phyloP scores from a whole-genome alignment of 768 basidiomycete genomes.

The Suillus spraguei region DNA sequence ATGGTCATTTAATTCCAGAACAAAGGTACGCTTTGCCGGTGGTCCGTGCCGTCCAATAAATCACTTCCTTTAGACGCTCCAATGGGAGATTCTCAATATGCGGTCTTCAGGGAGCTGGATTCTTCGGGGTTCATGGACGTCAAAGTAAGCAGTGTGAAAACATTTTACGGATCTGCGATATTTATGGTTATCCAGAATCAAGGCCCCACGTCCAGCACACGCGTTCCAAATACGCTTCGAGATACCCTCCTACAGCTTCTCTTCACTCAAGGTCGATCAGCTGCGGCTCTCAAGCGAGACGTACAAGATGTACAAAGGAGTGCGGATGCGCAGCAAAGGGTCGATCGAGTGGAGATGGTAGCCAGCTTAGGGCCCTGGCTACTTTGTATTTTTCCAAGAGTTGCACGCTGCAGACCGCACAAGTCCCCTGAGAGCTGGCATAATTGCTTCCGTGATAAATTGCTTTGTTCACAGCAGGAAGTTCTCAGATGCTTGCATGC shows the following conservation, averaged over 20 bases:
- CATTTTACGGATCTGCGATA: background rate
- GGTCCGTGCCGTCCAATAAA: background rate
- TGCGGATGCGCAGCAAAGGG: conserved; percentile 56
- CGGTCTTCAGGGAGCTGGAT: conserved; percentile 70
- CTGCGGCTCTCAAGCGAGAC: conserved; percentile 76
- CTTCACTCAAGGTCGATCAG: conserved; percentile 83
- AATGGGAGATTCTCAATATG: conserved; percentile 77
- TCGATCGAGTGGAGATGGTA: conserved; percentile 38
- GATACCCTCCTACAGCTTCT: conserved; percentile 70
- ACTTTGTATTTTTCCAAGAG: background rate
- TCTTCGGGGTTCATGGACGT: conserved; percentile 77
- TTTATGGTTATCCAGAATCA: conserved; percentile 38
- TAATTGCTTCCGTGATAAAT: background rate
- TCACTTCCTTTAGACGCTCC: conserved; percentile 55
- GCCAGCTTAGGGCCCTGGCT: background rate
- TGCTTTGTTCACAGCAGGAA: background rate
- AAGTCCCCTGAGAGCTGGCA: background rate
- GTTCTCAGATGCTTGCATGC: background rate
- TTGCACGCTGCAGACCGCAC: background rate
- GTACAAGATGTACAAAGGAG: conserved; percentile 93
- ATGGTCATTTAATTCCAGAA: conserved; percentile 80
- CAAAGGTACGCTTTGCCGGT: conserved; percentile 44
- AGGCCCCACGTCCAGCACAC: conserved; percentile 64
- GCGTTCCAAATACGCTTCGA: conserved; percentile 75
- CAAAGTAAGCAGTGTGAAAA: conserved; percentile 47